Evolutionary conservation across 495 filamentous ascomycete genomes (phyloP), one percentile per base, ranked within the genome.

Genomic region (Penicillium waksmanii): DNA sequence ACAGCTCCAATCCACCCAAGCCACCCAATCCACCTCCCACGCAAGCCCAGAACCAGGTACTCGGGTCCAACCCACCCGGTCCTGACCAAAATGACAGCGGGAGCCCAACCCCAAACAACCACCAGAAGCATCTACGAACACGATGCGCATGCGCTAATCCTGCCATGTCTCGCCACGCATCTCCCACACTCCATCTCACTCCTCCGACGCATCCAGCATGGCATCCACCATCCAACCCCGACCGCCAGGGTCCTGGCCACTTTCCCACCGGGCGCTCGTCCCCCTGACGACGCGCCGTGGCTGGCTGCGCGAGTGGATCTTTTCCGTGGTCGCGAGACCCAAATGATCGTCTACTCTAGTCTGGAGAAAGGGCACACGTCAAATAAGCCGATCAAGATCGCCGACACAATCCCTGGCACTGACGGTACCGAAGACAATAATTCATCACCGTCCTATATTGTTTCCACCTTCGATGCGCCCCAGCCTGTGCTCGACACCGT

Each of bases 301-400:
- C 77, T 83, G 12, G 82, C 83, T 18, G 85, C 82, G 1, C 83
- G 80, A 58, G 72, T 87, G 15, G 85, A 90, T 67, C 72, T 87
- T 25, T 77, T 77, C 34, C 66, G 77, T 10, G 79, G 75, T 6
- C 82, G 82, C 0, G 83, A 89, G 60, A 89, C 87, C 18, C 81
- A 89, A 61, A 73, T 85, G 13, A 81, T 83, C 78, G 25, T 89
- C 4, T 89, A 84, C 60, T 79, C 73, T 31, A 85, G 83, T 18
- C 62, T 84, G 1, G 87, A 89, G 61, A 65, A 64, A 55, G 58
- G 66, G 43, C 51, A 58, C 61, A 66, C 68, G 53, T 66, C 58
- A 61, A 62, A 56, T 18, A 36, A 51, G 49, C 62, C 56, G 58
- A 66, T 68, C 61, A 51, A 34, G 48, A 15, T 61, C 51, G 49